phyloP scores from a whole-genome alignment of 73 alveolate genomes.

The Uronychia setigera region DNA sequence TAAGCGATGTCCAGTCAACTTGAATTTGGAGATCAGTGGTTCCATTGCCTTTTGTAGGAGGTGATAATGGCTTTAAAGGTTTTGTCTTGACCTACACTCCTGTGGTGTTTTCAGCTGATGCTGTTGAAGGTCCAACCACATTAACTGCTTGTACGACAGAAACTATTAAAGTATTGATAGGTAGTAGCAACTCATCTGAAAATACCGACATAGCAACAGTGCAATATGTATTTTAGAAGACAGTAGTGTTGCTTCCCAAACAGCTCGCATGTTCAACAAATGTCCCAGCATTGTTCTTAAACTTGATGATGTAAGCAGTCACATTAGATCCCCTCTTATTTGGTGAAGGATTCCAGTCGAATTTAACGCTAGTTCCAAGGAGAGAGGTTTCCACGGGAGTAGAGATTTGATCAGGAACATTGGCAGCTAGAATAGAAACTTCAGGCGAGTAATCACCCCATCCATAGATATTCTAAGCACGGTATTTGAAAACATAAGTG shows the following conservation, averaged over 20 bases:
- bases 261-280: not conserved
- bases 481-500: conserved; percentile 23
- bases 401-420: conserved; percentile 31
- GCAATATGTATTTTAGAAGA: too few species aligned
- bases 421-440: conserved; percentile 38
- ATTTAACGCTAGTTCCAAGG: not conserved
- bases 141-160: too few species aligned
- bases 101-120: not conserved
- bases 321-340: not conserved
- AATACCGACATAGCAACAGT: too few species aligned
- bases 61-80: conserved; percentile 12
- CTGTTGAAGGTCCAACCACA: too few species aligned
- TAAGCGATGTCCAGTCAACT: conserved; percentile 21
- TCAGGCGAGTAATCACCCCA: conserved; percentile 19
- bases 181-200: too few species aligned
- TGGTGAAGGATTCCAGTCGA: not conserved
- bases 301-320: not conserved
- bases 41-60: conserved; percentile 32
- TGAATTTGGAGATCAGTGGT: conserved; percentile 41
- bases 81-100: not conserved
- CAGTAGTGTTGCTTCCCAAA: too few species aligned
- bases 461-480: conserved; percentile 31
- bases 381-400: conserved; percentile 20
- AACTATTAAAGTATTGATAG: too few species aligned
- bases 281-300: not conserved